Evolutionary conservation across 2,329 filamentous ascomycete species (phyloP).

Genomic region (Epichloe amarillans): DNA sequence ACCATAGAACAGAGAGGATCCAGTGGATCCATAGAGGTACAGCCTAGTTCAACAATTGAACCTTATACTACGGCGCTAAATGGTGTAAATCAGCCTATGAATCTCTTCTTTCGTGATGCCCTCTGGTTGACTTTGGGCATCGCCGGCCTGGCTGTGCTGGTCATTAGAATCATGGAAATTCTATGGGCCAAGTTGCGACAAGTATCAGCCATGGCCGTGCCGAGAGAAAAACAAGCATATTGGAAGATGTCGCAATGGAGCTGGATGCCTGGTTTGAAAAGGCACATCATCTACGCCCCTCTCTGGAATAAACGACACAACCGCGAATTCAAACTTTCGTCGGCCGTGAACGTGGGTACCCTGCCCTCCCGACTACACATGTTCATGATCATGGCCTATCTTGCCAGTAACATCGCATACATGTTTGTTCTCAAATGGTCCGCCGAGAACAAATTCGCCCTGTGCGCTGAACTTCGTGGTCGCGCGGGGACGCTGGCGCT

Average conservation of each 20-base stretch:
- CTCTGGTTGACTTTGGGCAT: conserved; percentile 50
- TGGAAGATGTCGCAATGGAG: conserved; percentile 45
- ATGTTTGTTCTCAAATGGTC: conserved; percentile 48
- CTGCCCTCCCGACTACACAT: conserved; percentile 52
- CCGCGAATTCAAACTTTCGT: conserved; percentile 49
- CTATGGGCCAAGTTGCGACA: conserved; percentile 43
- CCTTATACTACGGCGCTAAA: conserved; percentile 43
- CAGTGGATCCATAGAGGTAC: conserved; percentile 16
- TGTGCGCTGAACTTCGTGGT: conserved; percentile 73
- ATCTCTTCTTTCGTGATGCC: conserved; percentile 41
- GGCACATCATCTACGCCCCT: conserved; percentile 46
- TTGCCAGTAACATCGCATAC: conserved; percentile 48
- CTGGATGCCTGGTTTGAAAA: conserved; percentile 51
- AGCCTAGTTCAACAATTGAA: conserved; percentile 35
- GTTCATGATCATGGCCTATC: conserved; percentile 41
- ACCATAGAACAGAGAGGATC: conserved; percentile 18
- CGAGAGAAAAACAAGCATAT: conserved; percentile 40
- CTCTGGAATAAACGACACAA: conserved; percentile 54
- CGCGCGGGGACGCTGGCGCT: conserved; percentile 72
- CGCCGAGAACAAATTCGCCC: conserved; percentile 43
- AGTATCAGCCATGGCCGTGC: conserved; percentile 42
- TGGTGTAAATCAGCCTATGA: conserved; percentile 46
- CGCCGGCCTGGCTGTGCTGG: conserved; percentile 38
- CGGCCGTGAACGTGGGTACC: conserved; percentile 46
- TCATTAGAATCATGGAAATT: conserved; percentile 40